A percentile compares a stretch with the other conserved stretches of the same genome.
Conservation (phyloP, 176 grass and related monocot genomes). For the Triticum aestivum region IWGSC_CS_RefSeq_v2.1 NC_057794.1:369303997-369304496, state of each 20-base stretch:
- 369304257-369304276: background rate
- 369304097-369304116: background rate
- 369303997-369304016: too few relatives aligned
- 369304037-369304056: too few relatives aligned
- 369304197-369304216: background rate
- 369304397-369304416: conserved; percentile 69
- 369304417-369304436: conserved; percentile 58
- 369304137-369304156: background rate
- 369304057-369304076: too few relatives aligned
- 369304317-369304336: conserved; percentile 27
- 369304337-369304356: conserved; percentile 89
- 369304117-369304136: background rate
- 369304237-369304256: background rate
- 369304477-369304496: conserved; percentile 64
- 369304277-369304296: background rate
- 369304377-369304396: conserved; percentile 76
- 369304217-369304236: background rate
- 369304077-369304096: background rate
- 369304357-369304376: conserved; percentile 94
- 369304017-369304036: too few relatives aligned
- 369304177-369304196: background rate
- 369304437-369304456: conserved; percentile 75
- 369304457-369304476: conserved; percentile 71
- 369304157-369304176: background rate
- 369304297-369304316: conserved; percentile 10